phyloP scores from a whole-genome alignment of 192 early-diverging fungal species.

The Podila epicladia region DNA sequence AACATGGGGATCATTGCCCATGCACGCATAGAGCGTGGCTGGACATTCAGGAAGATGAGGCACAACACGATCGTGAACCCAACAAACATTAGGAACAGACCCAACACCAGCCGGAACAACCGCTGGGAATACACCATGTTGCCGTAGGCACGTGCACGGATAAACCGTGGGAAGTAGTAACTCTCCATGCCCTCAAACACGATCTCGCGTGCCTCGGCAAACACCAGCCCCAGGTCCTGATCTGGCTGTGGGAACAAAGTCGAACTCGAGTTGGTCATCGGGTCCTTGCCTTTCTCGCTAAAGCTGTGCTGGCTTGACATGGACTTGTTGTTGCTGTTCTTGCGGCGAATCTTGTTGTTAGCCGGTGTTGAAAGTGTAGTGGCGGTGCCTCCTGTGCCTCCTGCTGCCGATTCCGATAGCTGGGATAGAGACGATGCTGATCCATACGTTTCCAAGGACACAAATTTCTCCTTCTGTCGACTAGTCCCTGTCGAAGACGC shows the following conservation, averaged over 20 bases:
- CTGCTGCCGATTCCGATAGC: not conserved
- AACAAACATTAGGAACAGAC: constrained; percentile 58
- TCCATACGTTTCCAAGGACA: not conserved
- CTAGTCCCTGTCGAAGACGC: not conserved
- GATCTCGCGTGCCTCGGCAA: constrained; percentile 64
- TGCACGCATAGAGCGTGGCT: constrained; percentile 53
- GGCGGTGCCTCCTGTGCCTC: not conserved
- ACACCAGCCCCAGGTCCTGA: constrained; percentile 51
- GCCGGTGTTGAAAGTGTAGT: not conserved
- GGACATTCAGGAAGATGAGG: constrained; percentile 63
- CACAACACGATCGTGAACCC: constrained; percentile 61
- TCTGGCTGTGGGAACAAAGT: constrained; percentile 12
- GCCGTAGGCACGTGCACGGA: constrained; percentile 62
- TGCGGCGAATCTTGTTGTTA: not conserved
- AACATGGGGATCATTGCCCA: constrained; percentile 53
- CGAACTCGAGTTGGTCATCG: not conserved
- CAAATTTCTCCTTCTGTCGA: not conserved
- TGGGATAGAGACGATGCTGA: not conserved
- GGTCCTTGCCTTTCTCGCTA: not conserved
- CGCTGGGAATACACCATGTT: constrained; percentile 62
- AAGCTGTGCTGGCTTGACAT: not conserved
- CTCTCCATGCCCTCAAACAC: constrained; percentile 62
- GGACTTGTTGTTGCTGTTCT: not conserved
- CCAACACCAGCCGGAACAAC: constrained; percentile 55
- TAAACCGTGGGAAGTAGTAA: constrained; percentile 65